A percentile compares a stretch with the other conserved stretches of the same genome.
These are phyloP conservation scores for Nepenthes alata DNA, from an alignment of 179 eudicot genomes.

Conservation along the genomic window DNA sequence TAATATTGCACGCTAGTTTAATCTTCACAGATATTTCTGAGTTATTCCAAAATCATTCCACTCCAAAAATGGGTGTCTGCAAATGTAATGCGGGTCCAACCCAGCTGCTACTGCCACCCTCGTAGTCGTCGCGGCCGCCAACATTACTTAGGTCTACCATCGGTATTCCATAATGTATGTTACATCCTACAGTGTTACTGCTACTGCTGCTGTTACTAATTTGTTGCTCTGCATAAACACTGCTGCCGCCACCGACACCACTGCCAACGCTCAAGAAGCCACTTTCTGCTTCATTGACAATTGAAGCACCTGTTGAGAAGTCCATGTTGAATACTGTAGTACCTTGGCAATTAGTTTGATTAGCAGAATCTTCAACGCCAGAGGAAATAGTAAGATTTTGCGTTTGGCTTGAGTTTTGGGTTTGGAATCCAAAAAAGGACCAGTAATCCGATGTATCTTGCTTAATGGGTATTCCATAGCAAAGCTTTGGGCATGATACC, in stretches of 20 bases:
- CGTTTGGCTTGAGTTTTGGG: neutral
- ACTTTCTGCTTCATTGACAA: constrained; percentile 2
- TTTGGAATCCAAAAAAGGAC: constrained; percentile 21
- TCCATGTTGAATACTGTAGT: too few species aligned
- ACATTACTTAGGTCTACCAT: too few species aligned
- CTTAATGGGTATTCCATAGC: constrained; percentile 36
- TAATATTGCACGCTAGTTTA: too few species aligned
- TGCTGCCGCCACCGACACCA: constrained; percentile 11
- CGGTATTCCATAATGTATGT: neutral
- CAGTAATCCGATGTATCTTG: constrained; percentile 28
- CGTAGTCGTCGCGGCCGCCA: too few species aligned
- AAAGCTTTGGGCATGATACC: constrained; percentile 4
- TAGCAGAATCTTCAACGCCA: too few species aligned
- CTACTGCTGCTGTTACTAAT: neutral
- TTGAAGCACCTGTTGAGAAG: too few species aligned
- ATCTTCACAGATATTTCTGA: too few species aligned
- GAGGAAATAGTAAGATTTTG: too few species aligned
- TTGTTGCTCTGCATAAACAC: constrained; percentile 20
- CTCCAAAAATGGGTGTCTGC: constrained; percentile 65
- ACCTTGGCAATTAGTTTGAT: too few species aligned
- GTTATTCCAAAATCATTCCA: constrained; percentile 36
- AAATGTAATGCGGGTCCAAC: constrained; percentile 31
- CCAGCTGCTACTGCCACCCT: constrained; percentile 15
- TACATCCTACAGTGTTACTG: neutral
- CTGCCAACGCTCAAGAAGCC: constrained; percentile 20